These are phyloP conservation scores for Combretum micranthum DNA, from an alignment of 345 rosid species.

Conservation along the genomic window DNA sequence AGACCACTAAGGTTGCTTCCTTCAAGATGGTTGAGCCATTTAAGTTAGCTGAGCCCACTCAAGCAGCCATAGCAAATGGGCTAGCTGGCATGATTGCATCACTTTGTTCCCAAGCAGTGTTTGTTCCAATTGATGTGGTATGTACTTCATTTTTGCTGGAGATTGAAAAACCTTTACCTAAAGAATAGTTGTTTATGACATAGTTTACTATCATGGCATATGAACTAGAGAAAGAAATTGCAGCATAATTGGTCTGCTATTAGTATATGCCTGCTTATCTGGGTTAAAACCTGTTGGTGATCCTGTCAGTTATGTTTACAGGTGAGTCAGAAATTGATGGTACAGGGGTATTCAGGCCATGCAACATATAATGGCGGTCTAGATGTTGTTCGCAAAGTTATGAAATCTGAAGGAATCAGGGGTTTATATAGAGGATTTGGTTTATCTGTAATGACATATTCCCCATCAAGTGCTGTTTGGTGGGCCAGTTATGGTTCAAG, in stretches of 20 bases:
- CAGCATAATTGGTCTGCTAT: too few species aligned
- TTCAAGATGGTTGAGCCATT: conserved; percentile 63
- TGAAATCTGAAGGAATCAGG: conserved; percentile 70
- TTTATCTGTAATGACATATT: conserved; percentile 82
- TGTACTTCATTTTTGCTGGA: conserved; percentile 14
- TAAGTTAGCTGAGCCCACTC: conserved; percentile 59
- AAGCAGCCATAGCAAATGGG: conserved; percentile 94
- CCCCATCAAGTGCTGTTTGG: conserved; percentile 99
- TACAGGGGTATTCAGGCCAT: conserved; percentile 95
- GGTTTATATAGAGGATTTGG: conserved; percentile 97
- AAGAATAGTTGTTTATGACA: too few species aligned
- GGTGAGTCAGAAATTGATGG: conserved; percentile 99
- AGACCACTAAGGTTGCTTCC: conserved; percentile 78
- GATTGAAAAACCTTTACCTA: neutral
- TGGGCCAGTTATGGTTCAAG: conserved; percentile 99
- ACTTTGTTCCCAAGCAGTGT: conserved; percentile 75
- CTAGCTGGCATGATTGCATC: conserved; percentile 92
- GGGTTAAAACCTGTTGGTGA: neutral
- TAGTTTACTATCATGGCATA: too few species aligned
- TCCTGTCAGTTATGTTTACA: conserved; percentile 21
- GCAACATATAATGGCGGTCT: conserved; percentile 81
- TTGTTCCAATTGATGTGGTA: conserved; percentile 96
- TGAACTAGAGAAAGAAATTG: too few species aligned
- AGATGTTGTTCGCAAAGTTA: conserved; percentile 78
- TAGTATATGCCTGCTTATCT: neutral